Evolutionary conservation across 306 rosid genomes (phyloP).

Genomic region (Purshia tridentata): DNA sequence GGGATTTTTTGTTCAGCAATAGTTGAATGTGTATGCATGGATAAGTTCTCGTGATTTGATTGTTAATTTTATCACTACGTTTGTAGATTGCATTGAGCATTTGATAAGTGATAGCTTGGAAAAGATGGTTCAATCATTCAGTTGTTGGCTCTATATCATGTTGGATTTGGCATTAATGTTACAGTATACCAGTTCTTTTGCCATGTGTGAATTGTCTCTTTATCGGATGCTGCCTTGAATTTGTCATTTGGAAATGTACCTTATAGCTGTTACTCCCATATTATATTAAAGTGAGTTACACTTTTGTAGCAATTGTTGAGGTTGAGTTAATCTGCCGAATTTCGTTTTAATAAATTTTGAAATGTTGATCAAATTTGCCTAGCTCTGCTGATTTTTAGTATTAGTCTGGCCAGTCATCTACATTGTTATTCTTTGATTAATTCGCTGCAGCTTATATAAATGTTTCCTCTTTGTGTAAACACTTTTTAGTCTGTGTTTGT

Average conservation of each 20-base stretch:
- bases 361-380: not conserved
- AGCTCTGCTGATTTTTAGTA: not conserved
- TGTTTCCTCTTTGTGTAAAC: not conserved
- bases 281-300: conserved; percentile 20
- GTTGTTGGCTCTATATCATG: conserved; percentile 14
- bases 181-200: not conserved
- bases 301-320: conserved; percentile 14
- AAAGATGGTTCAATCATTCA: conserved; percentile 26
- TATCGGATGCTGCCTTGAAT: not conserved
- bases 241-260: conserved; percentile 21
- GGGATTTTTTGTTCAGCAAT: conserved; percentile 38
- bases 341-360: not conserved
- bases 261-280: conserved; percentile 11
- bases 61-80: conserved; percentile 27
- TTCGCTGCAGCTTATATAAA: not conserved
- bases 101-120: conserved; percentile 23
- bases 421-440: not conserved
- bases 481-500: not conserved
- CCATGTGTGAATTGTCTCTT: not conserved
- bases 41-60: conserved; percentile 23
- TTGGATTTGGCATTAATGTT: conserved; percentile 14
- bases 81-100: conserved; percentile 30
- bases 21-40: conserved; percentile 58
- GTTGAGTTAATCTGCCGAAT: not conserved
- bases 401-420: not conserved